Conservation (phyloP, 371 early-diverging fungal genomes). For the Syncephalastrum racemosum region DNA sequence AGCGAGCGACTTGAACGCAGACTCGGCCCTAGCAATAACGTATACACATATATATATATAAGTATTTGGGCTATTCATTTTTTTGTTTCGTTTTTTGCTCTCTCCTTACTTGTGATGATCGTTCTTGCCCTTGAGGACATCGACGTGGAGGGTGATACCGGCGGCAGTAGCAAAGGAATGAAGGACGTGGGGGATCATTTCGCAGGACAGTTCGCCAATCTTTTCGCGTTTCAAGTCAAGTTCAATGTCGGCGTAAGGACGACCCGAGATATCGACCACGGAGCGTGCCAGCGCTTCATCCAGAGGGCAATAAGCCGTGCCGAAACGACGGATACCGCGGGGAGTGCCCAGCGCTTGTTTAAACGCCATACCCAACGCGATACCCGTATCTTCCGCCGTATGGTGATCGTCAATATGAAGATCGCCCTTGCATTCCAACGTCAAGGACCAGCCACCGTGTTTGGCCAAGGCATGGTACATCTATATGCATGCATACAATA, state of each 20-base stretch:
- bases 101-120: conserved; percentile 85
- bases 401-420: conserved; percentile 97
- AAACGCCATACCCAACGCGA: conserved; percentile 92
- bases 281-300: conserved; percentile 95
- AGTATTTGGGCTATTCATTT: neutral
- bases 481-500: too few relatives aligned
- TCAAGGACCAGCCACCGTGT: conserved; percentile 88
- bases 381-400: conserved; percentile 94
- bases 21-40: conserved; percentile 71
- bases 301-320: conserved; percentile 92
- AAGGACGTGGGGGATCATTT: conserved; percentile 97
- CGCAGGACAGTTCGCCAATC: conserved; percentile 86
- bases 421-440: conserved; percentile 83
- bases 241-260: conserved; percentile 84
- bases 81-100: neutral
- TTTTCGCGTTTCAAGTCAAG: conserved; percentile 87
- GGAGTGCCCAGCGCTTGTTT: conserved; percentile 89
- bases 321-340: conserved; percentile 91
- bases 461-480: conserved; percentile 97
- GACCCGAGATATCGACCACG: conserved; percentile 96
- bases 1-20: conserved; percentile 97
- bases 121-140: conserved; percentile 88
- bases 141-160: conserved; percentile 94
- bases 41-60: too few relatives aligned
- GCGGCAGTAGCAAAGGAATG: conserved; percentile 89